These are phyloP conservation scores for Brettanomyces naardenensis DNA, from an alignment of 805 yeast genomes.

Conservation along the genomic window DNA sequence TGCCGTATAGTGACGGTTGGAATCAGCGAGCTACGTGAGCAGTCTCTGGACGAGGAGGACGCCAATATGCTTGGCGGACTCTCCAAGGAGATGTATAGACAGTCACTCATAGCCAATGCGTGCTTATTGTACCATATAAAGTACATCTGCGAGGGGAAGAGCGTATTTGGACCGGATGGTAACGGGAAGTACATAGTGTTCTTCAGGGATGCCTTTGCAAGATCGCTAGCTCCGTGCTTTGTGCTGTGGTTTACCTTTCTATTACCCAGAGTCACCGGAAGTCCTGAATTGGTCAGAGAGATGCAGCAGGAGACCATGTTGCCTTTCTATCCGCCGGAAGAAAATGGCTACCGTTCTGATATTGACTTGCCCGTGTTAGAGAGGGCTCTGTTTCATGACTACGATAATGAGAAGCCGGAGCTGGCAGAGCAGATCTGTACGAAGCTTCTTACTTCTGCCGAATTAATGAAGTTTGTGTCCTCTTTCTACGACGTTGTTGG, in stretches of 20 bases:
- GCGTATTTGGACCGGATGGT: background rate
- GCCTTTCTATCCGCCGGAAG: background rate
- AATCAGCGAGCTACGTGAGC: background rate
- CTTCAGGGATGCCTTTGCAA: background rate
- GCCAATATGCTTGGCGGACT: background rate
- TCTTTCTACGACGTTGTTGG: background rate
- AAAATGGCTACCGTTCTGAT: background rate
- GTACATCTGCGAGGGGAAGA: background rate
- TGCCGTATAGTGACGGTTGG: constrained; percentile 1
- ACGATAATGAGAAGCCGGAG: background rate
- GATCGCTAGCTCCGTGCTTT: background rate
- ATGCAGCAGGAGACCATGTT: background rate
- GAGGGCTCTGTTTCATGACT: background rate
- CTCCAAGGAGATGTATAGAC: background rate
- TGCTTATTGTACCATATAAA: constrained; percentile 8
- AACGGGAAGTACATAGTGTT: constrained; percentile 1
- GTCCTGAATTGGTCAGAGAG: background rate
- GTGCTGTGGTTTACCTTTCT: background rate
- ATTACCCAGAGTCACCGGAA: background rate
- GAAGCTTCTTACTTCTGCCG: background rate
- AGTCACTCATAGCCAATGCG: background rate
- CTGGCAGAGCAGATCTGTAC: background rate
- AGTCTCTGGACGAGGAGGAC: background rate
- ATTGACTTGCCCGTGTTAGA: background rate
- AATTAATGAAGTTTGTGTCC: background rate